These are phyloP conservation scores for Sclerotiophoma versabilis DNA, from an alignment of 2,329 filamentous ascomycete genomes.

Conservation along the genomic window DNA sequence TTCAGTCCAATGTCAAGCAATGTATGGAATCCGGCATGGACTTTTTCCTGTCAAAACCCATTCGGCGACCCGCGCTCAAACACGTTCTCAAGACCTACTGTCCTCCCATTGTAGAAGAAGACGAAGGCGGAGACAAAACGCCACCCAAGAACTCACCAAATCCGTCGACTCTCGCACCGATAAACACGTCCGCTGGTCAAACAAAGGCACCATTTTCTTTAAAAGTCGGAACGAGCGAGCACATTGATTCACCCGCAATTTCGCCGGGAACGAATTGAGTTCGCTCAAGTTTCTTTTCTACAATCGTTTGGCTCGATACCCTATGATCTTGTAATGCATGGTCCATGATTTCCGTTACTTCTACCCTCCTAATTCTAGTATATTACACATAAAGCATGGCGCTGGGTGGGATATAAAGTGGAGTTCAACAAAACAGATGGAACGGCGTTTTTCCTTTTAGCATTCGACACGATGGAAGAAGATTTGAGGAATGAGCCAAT, in stretches of 20 bases:
- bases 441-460: background rate
- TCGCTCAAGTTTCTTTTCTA: constrained; percentile 1
- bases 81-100: constrained; percentile 83
- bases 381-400: constrained; percentile 11
- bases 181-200: background rate
- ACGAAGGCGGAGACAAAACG: constrained; percentile 51
- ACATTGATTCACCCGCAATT: constrained; percentile 17
- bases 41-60: constrained; percentile 79
- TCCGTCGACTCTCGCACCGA: background rate
- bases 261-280: constrained; percentile 11
- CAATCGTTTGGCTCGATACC: constrained; percentile 13
- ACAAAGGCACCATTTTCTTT: constrained; percentile 4
- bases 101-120: constrained; percentile 81
- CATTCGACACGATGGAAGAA: background rate
- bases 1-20: constrained; percentile 41
- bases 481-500: background rate
- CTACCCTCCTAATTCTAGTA: constrained; percentile 5
- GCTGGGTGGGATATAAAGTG: constrained; percentile 5
- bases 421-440: background rate
- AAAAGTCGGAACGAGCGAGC: background rate
- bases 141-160: constrained; percentile 20
- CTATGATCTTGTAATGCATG: constrained; percentile 20
- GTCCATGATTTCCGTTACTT: constrained; percentile 4
- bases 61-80: constrained; percentile 83
- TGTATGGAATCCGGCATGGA: constrained; percentile 89